Conservation (phyloP, 2,329 filamentous ascomycete species). For the Cladobotryum protrusum region DNA sequence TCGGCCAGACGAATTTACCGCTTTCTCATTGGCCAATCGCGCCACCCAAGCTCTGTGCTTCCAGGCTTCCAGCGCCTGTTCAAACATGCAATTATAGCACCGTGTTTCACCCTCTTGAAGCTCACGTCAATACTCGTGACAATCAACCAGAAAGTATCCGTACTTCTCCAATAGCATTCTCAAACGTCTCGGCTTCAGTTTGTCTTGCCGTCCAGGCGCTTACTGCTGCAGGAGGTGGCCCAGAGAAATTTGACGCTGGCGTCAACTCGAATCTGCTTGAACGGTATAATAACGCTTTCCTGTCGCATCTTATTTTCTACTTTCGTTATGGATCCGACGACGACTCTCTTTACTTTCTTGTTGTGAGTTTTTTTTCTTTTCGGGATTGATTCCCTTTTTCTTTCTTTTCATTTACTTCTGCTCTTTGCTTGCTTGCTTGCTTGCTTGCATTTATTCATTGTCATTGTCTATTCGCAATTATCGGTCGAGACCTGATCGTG, state of each 20-base stretch:
- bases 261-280: neutral
- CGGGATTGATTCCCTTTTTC: conserved; percentile 16
- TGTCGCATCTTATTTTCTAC: neutral
- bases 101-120: conserved; percentile 13
- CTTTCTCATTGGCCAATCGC: conserved; percentile 13
- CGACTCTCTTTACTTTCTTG: conserved; percentile 63
- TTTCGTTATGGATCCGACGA: conserved; percentile 50
- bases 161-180: neutral
- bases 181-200: neutral
- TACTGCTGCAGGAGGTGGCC: conserved; percentile 3
- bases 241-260: conserved; percentile 2
- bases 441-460: conserved; percentile 9
- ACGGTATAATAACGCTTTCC: conserved; percentile 3
- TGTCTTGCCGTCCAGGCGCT: neutral
- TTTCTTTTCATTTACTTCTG: conserved; percentile 1
- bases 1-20: conserved; percentile 2
- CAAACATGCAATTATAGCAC: conserved; percentile 11
- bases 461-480: conserved; percentile 2
- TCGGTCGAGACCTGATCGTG: conserved; percentile 1
- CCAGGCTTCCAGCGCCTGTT: conserved; percentile 12
- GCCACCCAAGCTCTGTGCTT: neutral
- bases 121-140: conserved; percentile 1
- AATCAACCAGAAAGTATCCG: neutral
- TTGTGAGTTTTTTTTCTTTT: conserved; percentile 46
- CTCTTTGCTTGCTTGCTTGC: neutral